Conservation (phyloP, 768 basidiomycete species). For the Leucocoprinus leucothites region DNA sequence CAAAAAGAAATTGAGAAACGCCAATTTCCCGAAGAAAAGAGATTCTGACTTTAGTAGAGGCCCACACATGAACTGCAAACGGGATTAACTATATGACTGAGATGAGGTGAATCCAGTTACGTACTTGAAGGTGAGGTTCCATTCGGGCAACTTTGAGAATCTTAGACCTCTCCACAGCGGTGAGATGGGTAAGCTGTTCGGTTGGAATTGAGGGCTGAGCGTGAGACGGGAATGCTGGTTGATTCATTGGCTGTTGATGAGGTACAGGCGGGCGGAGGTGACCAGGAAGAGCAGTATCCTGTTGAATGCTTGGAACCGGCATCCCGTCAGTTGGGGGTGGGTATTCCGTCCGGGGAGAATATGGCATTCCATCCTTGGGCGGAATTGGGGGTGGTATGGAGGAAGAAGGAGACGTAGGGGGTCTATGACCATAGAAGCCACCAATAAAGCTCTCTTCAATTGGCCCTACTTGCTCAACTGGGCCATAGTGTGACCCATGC, state of each 20-base stretch:
- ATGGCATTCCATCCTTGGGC: slow-evolving; percentile 40
- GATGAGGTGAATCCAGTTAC: slow-evolving; percentile 15
- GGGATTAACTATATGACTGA: slow-evolving; percentile 3
- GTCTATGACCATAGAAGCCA: slow-evolving; percentile 39
- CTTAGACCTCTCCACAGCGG: slow-evolving; percentile 65
- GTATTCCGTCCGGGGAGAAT: background rate
- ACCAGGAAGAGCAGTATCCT: background rate
- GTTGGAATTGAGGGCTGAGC: slow-evolving; percentile 30
- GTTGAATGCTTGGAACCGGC: background rate
- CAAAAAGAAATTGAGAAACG: slow-evolving; percentile 1
- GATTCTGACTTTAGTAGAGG: slow-evolving; percentile 59
- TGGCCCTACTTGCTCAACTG: slow-evolving; percentile 59
- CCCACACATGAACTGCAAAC: slow-evolving; percentile 77
- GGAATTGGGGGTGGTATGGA: slow-evolving; percentile 44
- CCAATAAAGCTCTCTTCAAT: slow-evolving; percentile 62
- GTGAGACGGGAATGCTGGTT: slow-evolving; percentile 13
- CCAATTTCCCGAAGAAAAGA: slow-evolving; percentile 1
- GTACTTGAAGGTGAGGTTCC: slow-evolving; percentile 73
- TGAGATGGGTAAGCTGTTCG: slow-evolving; percentile 45
- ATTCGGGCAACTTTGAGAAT: slow-evolving; percentile 58
- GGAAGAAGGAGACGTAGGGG: slow-evolving; percentile 24
- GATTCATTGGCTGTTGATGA: background rate
- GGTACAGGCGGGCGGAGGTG: background rate
- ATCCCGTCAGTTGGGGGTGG: background rate
- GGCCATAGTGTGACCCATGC: slow-evolving; percentile 45